Base-by-base conservation (phyloP, 345 rosid genomes). In the Euphorbia pulcherrima region DNA sequence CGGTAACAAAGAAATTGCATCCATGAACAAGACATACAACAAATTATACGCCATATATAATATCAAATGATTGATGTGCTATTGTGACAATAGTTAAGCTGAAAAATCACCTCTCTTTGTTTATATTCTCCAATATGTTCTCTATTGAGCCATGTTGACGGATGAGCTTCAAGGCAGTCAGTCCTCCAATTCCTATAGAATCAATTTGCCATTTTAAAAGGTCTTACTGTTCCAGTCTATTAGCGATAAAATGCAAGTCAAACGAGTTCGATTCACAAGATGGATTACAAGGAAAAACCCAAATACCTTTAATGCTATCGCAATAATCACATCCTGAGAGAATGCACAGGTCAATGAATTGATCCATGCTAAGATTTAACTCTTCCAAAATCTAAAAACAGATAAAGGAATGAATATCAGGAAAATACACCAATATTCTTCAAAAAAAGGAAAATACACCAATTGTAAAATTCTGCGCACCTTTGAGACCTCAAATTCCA, bases 271-370 rank as follows among this genome's bases (percentile, higher is more conserved):
- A 30, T 16, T 9, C 40, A 41, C n/a, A 46, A 18, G 23, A 56
- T 18, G 2, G 8, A 40, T 4, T 18, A 57, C 18, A 27, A 44
- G 60, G n/a, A 16, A 55, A 47, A 30, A 33, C 30, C 11, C 37
- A 12, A 55, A 46, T 83, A 93, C 98, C 96, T 78, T 81, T 84
- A 72, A 94, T 91, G 82, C 90, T 91, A 67, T 94, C 96, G 78
- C 99, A 94, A 68, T 94, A 94, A 81, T 94, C 99, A 76, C 96
- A 89, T 72, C 99, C 99, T 35, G 96, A 94, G 64, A 94, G 92
- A 73, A 94, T 91, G 76, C 99, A 91, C 71, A 94, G 77, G 77
- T 94, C 99, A 66, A 91, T 83, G 75, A 94, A 94, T 74, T 94
- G 96, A 74, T 94, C 99, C 99, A 94, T 94, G 71, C 77, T 81